A percentile compares a stretch with the other conserved stretches of the same genome.
These are phyloP conservation scores for Anacardium occidentale DNA, from an alignment of 345 rosid genomes.

Conservation along the genomic window DNA sequence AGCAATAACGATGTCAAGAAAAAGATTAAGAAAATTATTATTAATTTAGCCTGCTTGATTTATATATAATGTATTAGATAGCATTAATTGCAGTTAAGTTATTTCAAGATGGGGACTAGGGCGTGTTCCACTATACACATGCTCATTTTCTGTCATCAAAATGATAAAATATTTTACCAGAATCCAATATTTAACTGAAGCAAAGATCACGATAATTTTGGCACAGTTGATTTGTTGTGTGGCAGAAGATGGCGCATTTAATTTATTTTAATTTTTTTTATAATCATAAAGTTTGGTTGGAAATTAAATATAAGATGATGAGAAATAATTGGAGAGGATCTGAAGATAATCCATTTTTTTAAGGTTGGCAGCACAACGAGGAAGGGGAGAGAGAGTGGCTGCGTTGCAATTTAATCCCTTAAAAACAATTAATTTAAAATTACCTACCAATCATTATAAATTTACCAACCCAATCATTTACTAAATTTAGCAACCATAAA, in stretches of 20 bases:
- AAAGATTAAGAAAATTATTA: too few species aligned
- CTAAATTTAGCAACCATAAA: conserved; percentile 6
- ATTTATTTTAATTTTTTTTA: background rate
- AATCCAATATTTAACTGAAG: background rate
- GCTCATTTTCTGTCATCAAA: too few species aligned
- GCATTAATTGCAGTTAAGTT: too few species aligned
- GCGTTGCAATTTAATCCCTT: background rate
- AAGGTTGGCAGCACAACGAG: background rate
- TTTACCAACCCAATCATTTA: conserved; percentile 3
- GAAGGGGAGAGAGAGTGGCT: background rate
- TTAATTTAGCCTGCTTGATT: too few species aligned
- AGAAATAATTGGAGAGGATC: background rate
- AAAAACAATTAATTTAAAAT: background rate
- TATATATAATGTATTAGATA: too few species aligned
- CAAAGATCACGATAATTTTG: background rate
- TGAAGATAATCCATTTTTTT: background rate
- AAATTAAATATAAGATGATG: background rate
- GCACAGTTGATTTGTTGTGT: background rate
- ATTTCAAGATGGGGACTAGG: too few species aligned
- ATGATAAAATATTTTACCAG: too few species aligned
- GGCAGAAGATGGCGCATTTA: background rate
- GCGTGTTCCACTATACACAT: too few species aligned
- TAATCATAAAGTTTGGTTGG: background rate
- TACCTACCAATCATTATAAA: conserved; percentile 8
- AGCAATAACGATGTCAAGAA: too few species aligned